Percentiles rank a stretch among this genome's conserved stretches.
Conservation (phyloP, 257 asterid species). For the Agastache rugosa region DNA sequence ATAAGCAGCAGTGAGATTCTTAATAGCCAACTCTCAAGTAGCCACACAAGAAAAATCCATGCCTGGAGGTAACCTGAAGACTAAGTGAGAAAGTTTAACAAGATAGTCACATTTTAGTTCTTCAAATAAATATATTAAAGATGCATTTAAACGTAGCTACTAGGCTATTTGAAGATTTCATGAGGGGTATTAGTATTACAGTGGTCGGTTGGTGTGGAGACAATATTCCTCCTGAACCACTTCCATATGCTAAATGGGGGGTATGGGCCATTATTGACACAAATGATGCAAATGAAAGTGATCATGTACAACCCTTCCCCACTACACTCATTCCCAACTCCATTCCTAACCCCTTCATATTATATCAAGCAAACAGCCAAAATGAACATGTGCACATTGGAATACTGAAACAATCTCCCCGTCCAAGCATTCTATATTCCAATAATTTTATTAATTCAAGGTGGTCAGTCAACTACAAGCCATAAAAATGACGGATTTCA, state of each 20-base stretch:
- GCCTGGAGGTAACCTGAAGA: conserved; percentile 18
- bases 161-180: neutral
- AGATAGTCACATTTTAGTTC: neutral
- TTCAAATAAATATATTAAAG: neutral
- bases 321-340: neutral
- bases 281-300: neutral
- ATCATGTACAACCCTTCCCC: too few relatives aligned
- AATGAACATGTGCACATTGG: neutral
- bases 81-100: conserved; percentile 3
- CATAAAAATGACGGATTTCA: neutral
- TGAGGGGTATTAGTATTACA: neutral
- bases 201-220: neutral
- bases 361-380: neutral
- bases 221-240: too few relatives aligned
- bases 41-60: conserved; percentile 22
- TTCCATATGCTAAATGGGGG: too few relatives aligned
- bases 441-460: neutral
- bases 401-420: neutral
- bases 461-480: conserved; percentile 11
- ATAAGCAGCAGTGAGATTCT: neutral
- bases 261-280: too few relatives aligned
- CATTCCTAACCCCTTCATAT: neutral
- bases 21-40: conserved; percentile 8
- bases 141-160: too few relatives aligned
- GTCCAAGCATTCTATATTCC: conserved; percentile 10